Evolutionary conservation across 345 rosid species (phyloP), one percentile per base, ranked within the genome.

Genomic region (Aegle marmelos): DNA sequence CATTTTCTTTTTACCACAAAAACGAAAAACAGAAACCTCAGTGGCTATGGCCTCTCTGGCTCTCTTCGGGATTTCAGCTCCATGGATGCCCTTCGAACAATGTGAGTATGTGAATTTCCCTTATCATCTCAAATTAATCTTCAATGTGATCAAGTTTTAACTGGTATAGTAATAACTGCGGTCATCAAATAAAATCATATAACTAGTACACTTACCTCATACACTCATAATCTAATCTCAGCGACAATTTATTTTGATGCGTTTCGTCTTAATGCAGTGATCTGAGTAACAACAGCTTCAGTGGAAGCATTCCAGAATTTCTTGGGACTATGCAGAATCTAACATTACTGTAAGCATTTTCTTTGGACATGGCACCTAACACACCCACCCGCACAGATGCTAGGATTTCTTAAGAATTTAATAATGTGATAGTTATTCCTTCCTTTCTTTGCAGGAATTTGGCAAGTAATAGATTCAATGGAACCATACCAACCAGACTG

Each of bases 1-100:
- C 50, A 45, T 45, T 45, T 13, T 13, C 50, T 11, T 45, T 10
- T 45, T 10, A 41, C 11, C 16, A 11, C 50, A 11, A 45, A 45
- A 45, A 45, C 17, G 50, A 45, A 45, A 45, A n/a, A 31, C 73
- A 76, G 82, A 79, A 53, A 68, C 69, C 83, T 70, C 7, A 59
- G 60, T 31, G 54, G 77, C 30, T 83, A 62, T 36, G 62, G 66
- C 28, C 54, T 83, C 8, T 25, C 31, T 1, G 82, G 82, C 0
- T 30, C 79, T 7, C 82, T 83, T 60, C 84, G 70, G 37, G 80
- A 75, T 61, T 75, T 83, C 8, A 71, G 82, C 16, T 59, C 70
- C 31, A 9, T 78, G 84, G 76, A 78, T 70, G 82, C 80, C 31
- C 80, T 80, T 74, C 76, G 60, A 60, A 33, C 60, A 33, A 80